These are phyloP conservation scores for Fusarium tupiense DNA, from an alignment of 2,329 filamentous ascomycete species.

Conservation along the genomic window DNA sequence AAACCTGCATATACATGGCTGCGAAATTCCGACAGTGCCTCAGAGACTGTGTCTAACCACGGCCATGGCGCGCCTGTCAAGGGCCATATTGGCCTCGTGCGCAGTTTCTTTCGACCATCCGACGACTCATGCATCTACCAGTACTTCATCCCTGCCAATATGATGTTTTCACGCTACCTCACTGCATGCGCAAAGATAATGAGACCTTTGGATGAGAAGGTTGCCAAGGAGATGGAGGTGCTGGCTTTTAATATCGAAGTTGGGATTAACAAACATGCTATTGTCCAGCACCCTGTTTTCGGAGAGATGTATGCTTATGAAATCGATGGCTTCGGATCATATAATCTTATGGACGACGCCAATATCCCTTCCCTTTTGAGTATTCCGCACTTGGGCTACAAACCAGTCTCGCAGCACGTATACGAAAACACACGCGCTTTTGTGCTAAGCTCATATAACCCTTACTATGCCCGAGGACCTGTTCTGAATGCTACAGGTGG, in stretches of 20 bases:
- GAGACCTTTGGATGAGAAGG: constrained; percentile 56
- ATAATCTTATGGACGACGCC: constrained; percentile 70
- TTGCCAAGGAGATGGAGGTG: constrained; percentile 66
- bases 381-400: constrained; percentile 67
- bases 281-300: constrained; percentile 68
- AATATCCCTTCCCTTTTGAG: constrained; percentile 71
- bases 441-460: constrained; percentile 76
- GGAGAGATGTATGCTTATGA: constrained; percentile 76
- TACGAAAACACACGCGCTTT: constrained; percentile 82
- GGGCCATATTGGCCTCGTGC: constrained; percentile 80
- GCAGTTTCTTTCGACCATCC: constrained; percentile 89
- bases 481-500: constrained; percentile 63
- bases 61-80: constrained; percentile 85
- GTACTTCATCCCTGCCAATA: constrained; percentile 90
- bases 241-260: constrained; percentile 67
- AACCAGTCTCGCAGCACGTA: constrained; percentile 65
- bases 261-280: constrained; percentile 76
- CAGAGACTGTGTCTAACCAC: constrained; percentile 81
- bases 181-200: constrained; percentile 58
- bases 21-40: constrained; percentile 75
- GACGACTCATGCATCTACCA: constrained; percentile 89
- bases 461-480: constrained; percentile 71
- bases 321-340: constrained; percentile 73
- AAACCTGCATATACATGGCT: constrained; percentile 78
- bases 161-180: constrained; percentile 79